phyloP scores from a whole-genome alignment of 345 rosid species.

The Hibiscus tridactylites region DNA sequence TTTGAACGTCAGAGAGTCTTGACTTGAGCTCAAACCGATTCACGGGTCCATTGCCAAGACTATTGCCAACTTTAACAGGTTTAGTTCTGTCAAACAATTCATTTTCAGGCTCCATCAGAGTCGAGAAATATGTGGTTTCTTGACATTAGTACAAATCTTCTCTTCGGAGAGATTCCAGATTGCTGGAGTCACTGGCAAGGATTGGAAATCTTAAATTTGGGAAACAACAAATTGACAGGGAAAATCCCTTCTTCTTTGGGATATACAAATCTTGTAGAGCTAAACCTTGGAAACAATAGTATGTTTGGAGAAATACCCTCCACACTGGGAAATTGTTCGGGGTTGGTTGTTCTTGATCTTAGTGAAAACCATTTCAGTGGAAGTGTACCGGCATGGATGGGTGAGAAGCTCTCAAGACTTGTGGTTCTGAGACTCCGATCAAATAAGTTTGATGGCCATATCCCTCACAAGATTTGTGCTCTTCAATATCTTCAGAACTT shows the following conservation, averaged over 20 bases:
- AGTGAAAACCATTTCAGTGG: conserved; percentile 2
- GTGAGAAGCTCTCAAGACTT: background rate
- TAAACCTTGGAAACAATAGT: conserved; percentile 7
- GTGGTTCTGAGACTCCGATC: conserved; percentile 2
- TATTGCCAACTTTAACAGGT: conserved; percentile 17
- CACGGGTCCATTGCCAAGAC: background rate
- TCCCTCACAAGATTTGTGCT: conserved; percentile 6
- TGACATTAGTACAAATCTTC: background rate
- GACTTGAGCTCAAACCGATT: background rate
- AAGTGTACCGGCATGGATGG: conserved; percentile 4
- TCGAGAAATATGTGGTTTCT: rapidly evolving
- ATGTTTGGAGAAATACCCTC: conserved; percentile 12
- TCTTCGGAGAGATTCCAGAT: background rate
- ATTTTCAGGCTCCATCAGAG: background rate
- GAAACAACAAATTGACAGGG: conserved; percentile 6
- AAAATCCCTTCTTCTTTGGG: background rate
- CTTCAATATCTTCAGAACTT: conserved; percentile 8
- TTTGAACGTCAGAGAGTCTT: too few relatives aligned
- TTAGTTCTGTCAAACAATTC: conserved; percentile 8
- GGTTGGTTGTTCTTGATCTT: background rate
- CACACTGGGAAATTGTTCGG: background rate
- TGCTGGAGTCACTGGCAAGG: background rate
- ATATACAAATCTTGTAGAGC: background rate
- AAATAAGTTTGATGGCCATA: conserved; percentile 6
- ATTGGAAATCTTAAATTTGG: background rate